Conservation (phyloP, 305 asterid species). For the Fraxinus sp. region DNA sequence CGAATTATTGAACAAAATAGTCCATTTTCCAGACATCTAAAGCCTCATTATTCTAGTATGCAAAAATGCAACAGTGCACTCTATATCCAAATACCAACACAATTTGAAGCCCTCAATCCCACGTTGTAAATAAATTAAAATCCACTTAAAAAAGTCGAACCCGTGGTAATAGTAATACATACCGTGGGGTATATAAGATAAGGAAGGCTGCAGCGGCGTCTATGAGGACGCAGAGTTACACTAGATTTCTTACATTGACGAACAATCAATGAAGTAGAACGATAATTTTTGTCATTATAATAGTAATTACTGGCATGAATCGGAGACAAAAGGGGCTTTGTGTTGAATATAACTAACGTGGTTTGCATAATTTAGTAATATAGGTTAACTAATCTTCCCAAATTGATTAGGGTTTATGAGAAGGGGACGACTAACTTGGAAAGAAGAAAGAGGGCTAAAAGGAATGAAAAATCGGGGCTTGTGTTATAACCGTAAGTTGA, state of each 20-base stretch:
- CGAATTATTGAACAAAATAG: background rate
- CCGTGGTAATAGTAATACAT: slow-evolving; percentile 4
- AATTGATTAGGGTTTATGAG: slow-evolving; percentile 31
- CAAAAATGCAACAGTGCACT: background rate
- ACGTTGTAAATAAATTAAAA: background rate
- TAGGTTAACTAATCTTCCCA: slow-evolving; percentile 9
- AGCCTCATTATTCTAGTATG: slow-evolving; percentile 8
- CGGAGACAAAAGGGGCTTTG: slow-evolving; percentile 62
- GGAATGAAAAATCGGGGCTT: slow-evolving; percentile 20
- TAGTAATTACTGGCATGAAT: slow-evolving; percentile 36
- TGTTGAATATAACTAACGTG: slow-evolving; percentile 49
- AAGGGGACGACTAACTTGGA: background rate
- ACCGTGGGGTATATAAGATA: slow-evolving; percentile 48
- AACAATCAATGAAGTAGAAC: slow-evolving; percentile 28
- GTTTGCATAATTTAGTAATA: slow-evolving; percentile 57
- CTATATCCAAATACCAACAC: background rate
- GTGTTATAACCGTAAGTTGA: background rate
- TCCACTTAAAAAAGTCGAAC: background rate
- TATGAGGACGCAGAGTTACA: slow-evolving; percentile 36
- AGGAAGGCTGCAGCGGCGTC: slow-evolving; percentile 41
- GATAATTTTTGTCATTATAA: slow-evolving; percentile 27
- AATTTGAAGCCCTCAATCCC: slow-evolving; percentile 10
- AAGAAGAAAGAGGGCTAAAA: slow-evolving; percentile 2
- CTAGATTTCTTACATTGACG: slow-evolving; percentile 35
- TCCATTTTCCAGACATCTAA: background rate